Conservation (phyloP, 768 basidiomycete species). For the Russula brevipes region DNA sequence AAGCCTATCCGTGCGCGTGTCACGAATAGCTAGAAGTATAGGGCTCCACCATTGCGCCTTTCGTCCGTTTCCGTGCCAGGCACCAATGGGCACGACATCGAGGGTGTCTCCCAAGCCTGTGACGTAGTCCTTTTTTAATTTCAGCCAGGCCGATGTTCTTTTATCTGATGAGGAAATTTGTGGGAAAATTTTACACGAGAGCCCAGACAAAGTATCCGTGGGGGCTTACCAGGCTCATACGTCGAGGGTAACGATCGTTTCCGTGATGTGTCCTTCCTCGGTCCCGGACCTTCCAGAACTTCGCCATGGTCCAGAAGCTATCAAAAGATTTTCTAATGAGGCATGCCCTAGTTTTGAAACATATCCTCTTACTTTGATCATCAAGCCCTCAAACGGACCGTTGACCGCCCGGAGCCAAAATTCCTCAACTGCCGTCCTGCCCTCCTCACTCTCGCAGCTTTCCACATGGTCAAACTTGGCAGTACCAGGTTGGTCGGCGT, state of each 20-base stretch:
- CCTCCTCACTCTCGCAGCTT: conserved; percentile 59
- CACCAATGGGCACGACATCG: conserved; percentile 68
- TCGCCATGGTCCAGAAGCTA: conserved; percentile 63
- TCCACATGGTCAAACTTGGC: conserved; percentile 74
- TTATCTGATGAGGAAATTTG: conserved; percentile 48
- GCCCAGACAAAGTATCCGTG: conserved; percentile 13
- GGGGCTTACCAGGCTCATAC: conserved; percentile 63
- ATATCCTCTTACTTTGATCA: conserved; percentile 66
- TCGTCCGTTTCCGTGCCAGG: conserved; percentile 86
- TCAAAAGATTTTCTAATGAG: conserved; percentile 1
- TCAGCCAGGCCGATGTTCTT: conserved; percentile 81
- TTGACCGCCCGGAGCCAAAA: conserved; percentile 76
- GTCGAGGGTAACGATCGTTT: conserved; percentile 75
- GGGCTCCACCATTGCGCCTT: conserved; percentile 94
- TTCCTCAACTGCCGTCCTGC: conserved; percentile 55
- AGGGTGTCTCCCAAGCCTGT: conserved; percentile 70
- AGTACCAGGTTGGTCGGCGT: conserved; percentile 38
- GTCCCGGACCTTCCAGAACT: conserved; percentile 34
- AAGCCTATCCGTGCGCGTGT: conserved; percentile 52
- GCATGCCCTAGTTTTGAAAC: conserved; percentile 1
- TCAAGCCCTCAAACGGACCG: conserved; percentile 84
- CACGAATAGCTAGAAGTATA: conserved; percentile 73
- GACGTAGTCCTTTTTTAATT: conserved; percentile 91
- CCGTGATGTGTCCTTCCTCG: conserved; percentile 38
- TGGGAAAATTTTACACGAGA: not conserved